These are phyloP conservation scores for Erigeron canadensis DNA, from an alignment of 129 eudicot genomes.

Conservation along the genomic window DNA sequence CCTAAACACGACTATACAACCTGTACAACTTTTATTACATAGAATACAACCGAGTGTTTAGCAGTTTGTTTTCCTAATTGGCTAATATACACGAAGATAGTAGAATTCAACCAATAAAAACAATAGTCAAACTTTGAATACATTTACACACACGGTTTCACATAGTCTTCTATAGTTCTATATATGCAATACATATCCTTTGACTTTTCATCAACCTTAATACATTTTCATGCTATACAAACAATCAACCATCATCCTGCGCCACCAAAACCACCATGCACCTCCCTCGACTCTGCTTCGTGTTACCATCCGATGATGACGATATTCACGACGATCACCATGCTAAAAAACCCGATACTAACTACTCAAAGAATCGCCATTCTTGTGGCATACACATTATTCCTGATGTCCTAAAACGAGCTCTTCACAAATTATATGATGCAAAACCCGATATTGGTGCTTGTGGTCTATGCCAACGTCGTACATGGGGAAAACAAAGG, in stretches of 20 bases:
- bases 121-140: not conserved
- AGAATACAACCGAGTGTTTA: no score
- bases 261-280: slow-evolving; percentile 50
- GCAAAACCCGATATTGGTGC: not conserved
- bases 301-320: slow-evolving; percentile 51
- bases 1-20: no score
- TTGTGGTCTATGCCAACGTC: slow-evolving; percentile 12
- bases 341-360: slow-evolving; percentile 6
- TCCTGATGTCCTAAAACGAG: slow-evolving; percentile 25
- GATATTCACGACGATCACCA: slow-evolving; percentile 24
- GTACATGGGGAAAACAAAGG: not conserved
- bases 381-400: slow-evolving; percentile 33
- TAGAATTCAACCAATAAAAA: not conserved
- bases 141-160: not conserved
- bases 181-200: not conserved
- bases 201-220: not conserved
- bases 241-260: slow-evolving; percentile 5
- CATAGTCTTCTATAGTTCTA: no score
- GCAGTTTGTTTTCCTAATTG: no score
- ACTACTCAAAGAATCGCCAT: slow-evolving; percentile 21
- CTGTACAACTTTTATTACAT: no score
- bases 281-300: slow-evolving; percentile 48
- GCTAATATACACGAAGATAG: no score
- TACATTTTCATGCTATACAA: slow-evolving; percentile 10
- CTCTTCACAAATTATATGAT: slow-evolving; percentile 35